phyloP scores from a whole-genome alignment of 495 filamentous ascomycete species.

The Bacidia gigantensis region DNA sequence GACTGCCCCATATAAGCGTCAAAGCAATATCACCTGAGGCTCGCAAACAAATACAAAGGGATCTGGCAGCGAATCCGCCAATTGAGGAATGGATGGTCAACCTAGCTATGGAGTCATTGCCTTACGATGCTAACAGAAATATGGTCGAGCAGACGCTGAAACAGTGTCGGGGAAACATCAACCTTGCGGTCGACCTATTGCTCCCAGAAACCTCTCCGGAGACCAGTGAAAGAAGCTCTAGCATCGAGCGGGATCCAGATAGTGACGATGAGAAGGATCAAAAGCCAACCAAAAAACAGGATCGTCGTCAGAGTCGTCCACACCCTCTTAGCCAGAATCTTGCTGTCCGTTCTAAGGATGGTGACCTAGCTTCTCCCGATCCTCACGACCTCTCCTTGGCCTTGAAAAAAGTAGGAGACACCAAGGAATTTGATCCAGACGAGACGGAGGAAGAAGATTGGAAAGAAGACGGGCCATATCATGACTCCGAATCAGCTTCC shows the following conservation, averaged over 20 bases:
- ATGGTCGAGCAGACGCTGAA: slow-evolving; percentile 45
- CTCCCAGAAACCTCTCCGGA: slow-evolving; percentile 34
- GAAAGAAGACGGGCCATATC: slow-evolving; percentile 15
- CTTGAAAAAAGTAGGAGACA: slow-evolving; percentile 8
- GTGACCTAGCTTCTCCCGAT: slow-evolving; percentile 10
- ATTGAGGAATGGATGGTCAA: slow-evolving; percentile 50
- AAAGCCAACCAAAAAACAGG: slow-evolving; percentile 35
- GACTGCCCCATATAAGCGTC: slow-evolving; percentile 32
- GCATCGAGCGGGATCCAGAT: slow-evolving; percentile 34
- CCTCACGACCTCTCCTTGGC: slow-evolving; percentile 10
- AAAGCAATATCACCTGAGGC: slow-evolving; percentile 18
- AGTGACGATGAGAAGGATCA: slow-evolving; percentile 31
- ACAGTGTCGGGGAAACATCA: slow-evolving; percentile 45
- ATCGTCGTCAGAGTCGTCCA: slow-evolving; percentile 28
- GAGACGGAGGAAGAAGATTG: slow-evolving; percentile 22
- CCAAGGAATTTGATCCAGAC: slow-evolving; percentile 13
- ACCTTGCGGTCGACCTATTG: slow-evolving; percentile 44
- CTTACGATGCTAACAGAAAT: slow-evolving; percentile 38
- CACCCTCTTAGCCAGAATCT: slow-evolving; percentile 16
- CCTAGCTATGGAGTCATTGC: slow-evolving; percentile 41
- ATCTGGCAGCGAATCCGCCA: slow-evolving; percentile 26
- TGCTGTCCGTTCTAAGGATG: slow-evolving; percentile 12
- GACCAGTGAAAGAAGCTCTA: slow-evolving; percentile 27
- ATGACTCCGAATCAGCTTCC: slow-evolving; percentile 18
- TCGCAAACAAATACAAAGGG: slow-evolving; percentile 19